Evolutionary conservation across 2,329 filamentous ascomycete species (phyloP).

Genomic region (Plectosphaerella sp.): DNA sequence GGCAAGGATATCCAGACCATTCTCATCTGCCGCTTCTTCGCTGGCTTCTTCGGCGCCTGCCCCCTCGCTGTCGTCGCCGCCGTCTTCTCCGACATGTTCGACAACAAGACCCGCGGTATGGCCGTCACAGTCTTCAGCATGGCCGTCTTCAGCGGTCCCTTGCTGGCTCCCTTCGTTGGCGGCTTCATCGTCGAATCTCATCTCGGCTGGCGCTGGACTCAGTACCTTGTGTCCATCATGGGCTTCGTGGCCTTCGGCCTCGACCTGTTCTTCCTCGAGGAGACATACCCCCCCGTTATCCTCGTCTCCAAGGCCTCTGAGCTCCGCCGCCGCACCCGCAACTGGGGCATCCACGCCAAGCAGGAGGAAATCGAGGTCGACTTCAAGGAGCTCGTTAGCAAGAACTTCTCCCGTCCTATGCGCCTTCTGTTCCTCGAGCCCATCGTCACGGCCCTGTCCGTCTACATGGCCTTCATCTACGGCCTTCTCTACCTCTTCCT

Average conservation of each 20-base stretch:
- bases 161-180: slow-evolving; percentile 65
- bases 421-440: slow-evolving; percentile 64
- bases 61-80: slow-evolving; percentile 66
- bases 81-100: slow-evolving; percentile 69
- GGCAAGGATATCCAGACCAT: slow-evolving; percentile 66
- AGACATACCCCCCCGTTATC: slow-evolving; percentile 67
- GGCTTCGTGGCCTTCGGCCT: slow-evolving; percentile 55
- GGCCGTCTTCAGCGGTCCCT: slow-evolving; percentile 62
- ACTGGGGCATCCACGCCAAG: slow-evolving; percentile 69
- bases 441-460: slow-evolving; percentile 61
- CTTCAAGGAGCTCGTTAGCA: slow-evolving; percentile 56
- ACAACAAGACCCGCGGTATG: slow-evolving; percentile 56
- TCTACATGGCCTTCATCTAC: slow-evolving; percentile 75
- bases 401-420: slow-evolving; percentile 64
- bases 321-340: slow-evolving; percentile 58
- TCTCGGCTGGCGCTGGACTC: slow-evolving; percentile 71
- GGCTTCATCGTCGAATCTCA: slow-evolving; percentile 60
- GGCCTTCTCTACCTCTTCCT: slow-evolving; percentile 80
- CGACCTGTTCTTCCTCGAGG: slow-evolving; percentile 59
- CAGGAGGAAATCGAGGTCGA: slow-evolving; percentile 69
- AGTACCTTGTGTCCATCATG: slow-evolving; percentile 61
- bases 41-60: slow-evolving; percentile 67
- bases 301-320: slow-evolving; percentile 57
- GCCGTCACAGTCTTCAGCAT: slow-evolving; percentile 56
- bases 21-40: slow-evolving; percentile 68